Evolutionary conservation across 768 basidiomycete genomes (phyloP).

Genomic region (Fistulinella prunicolor): DNA sequence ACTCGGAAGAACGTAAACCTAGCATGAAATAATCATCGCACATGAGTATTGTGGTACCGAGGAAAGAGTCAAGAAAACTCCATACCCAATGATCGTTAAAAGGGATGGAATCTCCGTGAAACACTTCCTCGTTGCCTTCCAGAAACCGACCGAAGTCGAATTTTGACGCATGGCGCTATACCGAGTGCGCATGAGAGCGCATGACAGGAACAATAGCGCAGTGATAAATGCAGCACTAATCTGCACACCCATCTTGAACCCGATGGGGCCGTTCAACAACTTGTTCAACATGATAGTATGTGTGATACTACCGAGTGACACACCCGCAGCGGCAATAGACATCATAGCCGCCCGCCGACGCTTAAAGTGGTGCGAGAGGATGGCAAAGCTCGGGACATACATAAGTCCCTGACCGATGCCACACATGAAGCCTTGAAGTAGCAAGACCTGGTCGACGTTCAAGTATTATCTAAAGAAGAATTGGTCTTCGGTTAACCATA

Average conservation of each 20-base stretch:
- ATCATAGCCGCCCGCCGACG: slow-evolving; percentile 41
- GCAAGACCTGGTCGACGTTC: slow-evolving; percentile 32
- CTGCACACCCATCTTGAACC: slow-evolving; percentile 41
- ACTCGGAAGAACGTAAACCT: slow-evolving; percentile 33
- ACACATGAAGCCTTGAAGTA: slow-evolving; percentile 41
- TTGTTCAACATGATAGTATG: slow-evolving; percentile 64
- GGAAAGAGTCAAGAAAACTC: background rate
- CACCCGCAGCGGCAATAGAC: slow-evolving; percentile 45
- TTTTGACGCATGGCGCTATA: slow-evolving; percentile 7
- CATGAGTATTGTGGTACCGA: background rate
- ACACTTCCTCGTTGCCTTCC: slow-evolving; percentile 22
- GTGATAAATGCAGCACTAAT: slow-evolving; percentile 41
- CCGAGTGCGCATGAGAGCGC: slow-evolving; percentile 37
- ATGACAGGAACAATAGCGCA: slow-evolving; percentile 36
- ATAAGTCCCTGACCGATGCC: slow-evolving; percentile 44
- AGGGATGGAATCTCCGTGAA: slow-evolving; percentile 24
- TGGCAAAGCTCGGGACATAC: slow-evolving; percentile 42
- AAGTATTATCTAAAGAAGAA: background rate
- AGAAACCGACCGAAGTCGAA: slow-evolving; percentile 4
- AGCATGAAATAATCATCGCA: background rate
- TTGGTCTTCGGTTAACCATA: slow-evolving; percentile 1
- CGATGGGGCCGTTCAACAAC: slow-evolving; percentile 37
- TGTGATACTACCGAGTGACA: slow-evolving; percentile 51
- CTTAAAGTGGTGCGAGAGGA: slow-evolving; percentile 46
- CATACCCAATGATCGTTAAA: slow-evolving; percentile 25